Conservation (phyloP, 257 asterid species). For the Nicotiana paniculata region DNA sequence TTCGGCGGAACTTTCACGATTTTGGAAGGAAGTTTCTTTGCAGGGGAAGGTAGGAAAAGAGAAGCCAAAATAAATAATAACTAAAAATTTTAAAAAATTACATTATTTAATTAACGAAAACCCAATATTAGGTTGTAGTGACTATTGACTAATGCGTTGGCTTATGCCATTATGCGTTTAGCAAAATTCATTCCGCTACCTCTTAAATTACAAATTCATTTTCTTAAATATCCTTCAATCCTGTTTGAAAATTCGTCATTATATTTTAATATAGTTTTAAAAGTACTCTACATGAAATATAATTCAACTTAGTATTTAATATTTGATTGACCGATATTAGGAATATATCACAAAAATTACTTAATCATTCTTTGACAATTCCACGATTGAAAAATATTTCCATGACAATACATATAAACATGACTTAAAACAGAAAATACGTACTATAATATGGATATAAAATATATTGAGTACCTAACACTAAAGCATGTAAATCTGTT, state of each 20-base stretch:
- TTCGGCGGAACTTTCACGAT: too few species aligned
- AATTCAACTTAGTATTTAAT: background rate
- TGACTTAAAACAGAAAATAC: background rate
- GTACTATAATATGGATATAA: background rate
- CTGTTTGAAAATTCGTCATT: too few species aligned
- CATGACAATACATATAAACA: background rate
- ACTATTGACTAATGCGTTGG: too few species aligned
- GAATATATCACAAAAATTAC: background rate
- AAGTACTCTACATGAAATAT: background rate
- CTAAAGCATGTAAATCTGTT: background rate
- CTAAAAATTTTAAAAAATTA: too few species aligned
- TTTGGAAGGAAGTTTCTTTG: too few species aligned
- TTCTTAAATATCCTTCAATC: too few species aligned
- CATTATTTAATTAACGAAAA: too few species aligned
- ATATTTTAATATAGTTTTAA: background rate
- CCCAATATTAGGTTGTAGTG: too few species aligned
- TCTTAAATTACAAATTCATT: too few species aligned
- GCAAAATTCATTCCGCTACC: background rate
- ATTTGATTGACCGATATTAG: background rate
- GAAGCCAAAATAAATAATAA: too few species aligned
- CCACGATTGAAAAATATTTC: background rate
- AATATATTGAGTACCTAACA: background rate
- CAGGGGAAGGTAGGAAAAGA: too few species aligned
- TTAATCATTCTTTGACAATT: background rate
- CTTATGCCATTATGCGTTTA: too few species aligned